A percentile compares a stretch with the other conserved stretches of the same genome.
Conservation (phyloP, 495 filamentous ascomycete species). For the Tetracladium marchalianum region DNA sequence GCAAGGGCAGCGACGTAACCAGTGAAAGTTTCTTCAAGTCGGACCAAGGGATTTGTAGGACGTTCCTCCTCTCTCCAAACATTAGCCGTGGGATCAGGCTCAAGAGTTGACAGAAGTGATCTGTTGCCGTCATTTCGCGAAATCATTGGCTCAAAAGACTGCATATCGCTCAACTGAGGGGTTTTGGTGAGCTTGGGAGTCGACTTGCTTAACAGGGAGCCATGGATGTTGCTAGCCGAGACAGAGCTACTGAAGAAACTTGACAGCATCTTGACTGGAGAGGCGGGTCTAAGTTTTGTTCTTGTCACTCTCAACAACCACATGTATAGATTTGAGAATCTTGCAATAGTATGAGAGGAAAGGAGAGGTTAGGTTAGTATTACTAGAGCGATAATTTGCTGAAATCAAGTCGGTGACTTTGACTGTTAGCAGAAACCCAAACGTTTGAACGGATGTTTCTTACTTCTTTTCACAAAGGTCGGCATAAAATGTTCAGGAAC, state of each 20-base stretch:
- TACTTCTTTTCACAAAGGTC: slow-evolving; percentile 58
- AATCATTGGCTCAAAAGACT: slow-evolving; percentile 21
- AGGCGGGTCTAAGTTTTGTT: slow-evolving; percentile 58
- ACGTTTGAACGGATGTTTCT: too few relatives aligned
- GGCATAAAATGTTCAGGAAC: slow-evolving; percentile 56
- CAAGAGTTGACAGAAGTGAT: slow-evolving; percentile 30
- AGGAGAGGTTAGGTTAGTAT: slow-evolving; percentile 52
- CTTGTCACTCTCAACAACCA: slow-evolving; percentile 50
- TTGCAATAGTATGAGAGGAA: slow-evolving; percentile 61
- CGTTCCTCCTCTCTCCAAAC: slow-evolving; percentile 31
- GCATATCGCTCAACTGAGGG: slow-evolving; percentile 24
- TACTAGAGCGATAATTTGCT: slow-evolving; percentile 58
- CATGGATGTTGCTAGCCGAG: slow-evolving; percentile 8
- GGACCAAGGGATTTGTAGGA: slow-evolving; percentile 47
- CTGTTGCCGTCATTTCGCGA: slow-evolving; percentile 32
- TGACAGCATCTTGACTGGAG: slow-evolving; percentile 84
- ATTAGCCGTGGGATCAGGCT: slow-evolving; percentile 22
- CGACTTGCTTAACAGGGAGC: neutral
- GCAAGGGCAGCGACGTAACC: slow-evolving; percentile 75
- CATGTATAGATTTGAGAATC: slow-evolving; percentile 60
- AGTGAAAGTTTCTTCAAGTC: slow-evolving; percentile 77
- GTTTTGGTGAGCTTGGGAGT: slow-evolving; percentile 22
- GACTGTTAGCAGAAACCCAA: neutral
- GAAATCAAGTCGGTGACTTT: slow-evolving; percentile 56
- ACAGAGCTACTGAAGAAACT: slow-evolving; percentile 51